Conservation (phyloP, 306 rosid genomes). For the Citrullus mucosospermus region DNA sequence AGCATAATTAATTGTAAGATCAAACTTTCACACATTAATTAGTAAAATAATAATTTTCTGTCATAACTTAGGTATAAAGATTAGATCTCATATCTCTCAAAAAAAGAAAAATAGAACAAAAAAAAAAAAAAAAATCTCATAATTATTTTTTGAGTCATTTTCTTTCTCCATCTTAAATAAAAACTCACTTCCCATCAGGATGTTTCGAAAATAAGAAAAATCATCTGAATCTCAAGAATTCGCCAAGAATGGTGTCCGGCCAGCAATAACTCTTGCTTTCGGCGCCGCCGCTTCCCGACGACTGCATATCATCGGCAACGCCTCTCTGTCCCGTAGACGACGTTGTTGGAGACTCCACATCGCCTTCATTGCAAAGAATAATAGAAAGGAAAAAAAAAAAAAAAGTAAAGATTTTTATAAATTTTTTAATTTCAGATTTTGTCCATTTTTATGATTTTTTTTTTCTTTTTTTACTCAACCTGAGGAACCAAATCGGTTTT, state of each 20-base stretch:
- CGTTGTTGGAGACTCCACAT: slow-evolving; percentile 58
- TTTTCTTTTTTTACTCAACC: background rate
- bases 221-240: slow-evolving; percentile 55
- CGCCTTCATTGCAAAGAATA: slow-evolving; percentile 9
- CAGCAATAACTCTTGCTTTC: slow-evolving; percentile 60
- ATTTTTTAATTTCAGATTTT: too few relatives aligned
- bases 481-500: slow-evolving; percentile 8
- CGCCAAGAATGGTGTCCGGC: slow-evolving; percentile 72
- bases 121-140: background rate
- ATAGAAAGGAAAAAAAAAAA: too few relatives aligned
- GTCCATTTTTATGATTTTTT: background rate
- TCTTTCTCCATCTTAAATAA: background rate
- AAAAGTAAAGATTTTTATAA: background rate
- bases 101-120: too few relatives aligned
- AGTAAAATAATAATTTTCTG: background rate
- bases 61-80: background rate
- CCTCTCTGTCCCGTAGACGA: slow-evolving; percentile 56
- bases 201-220: background rate
- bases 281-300: slow-evolving; percentile 27
- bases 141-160: background rate
- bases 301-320: slow-evolving; percentile 55
- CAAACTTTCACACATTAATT: background rate
- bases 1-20: background rate
- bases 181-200: background rate
- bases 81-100: background rate